These are phyloP conservation scores for Graphilbum ipis-grandicollis DNA, from an alignment of 2,329 filamentous ascomycete genomes.

Conservation along the genomic window DNA sequence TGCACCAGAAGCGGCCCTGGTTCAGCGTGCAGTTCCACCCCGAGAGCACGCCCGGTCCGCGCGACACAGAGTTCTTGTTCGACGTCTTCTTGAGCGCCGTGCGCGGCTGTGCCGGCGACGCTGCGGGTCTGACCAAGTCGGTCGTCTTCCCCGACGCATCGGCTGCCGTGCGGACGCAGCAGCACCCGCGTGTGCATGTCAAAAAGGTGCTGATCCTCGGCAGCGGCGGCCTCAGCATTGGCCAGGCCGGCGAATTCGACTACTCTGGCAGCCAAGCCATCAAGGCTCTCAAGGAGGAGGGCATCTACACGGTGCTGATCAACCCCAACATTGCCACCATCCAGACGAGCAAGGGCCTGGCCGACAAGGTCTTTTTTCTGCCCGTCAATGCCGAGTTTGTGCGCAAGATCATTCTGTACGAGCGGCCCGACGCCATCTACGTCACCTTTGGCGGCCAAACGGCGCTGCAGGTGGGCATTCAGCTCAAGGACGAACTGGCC, in stretches of 20 bases:
- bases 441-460: slow-evolving; percentile 97
- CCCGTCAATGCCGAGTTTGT: slow-evolving; percentile 96
- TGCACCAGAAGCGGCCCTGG: slow-evolving; percentile 69
- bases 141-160: slow-evolving; percentile 81
- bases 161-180: slow-evolving; percentile 57
- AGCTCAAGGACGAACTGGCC: slow-evolving; percentile 95
- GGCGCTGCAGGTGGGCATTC: slow-evolving; percentile 87
- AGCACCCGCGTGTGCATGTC: slow-evolving; percentile 63
- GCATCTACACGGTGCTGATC: slow-evolving; percentile 94
- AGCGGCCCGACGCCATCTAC: slow-evolving; percentile 91
- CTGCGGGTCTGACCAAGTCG: slow-evolving; percentile 47
- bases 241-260: slow-evolving; percentile 95
- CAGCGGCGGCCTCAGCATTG: slow-evolving; percentile 89
- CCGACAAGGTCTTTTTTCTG: slow-evolving; percentile 97
- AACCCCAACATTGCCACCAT: slow-evolving; percentile 99
- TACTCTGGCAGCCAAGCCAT: slow-evolving; percentile 98
- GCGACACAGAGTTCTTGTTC: slow-evolving; percentile 92
- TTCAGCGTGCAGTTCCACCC: slow-evolving; percentile 99
- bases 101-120: slow-evolving; percentile 49
- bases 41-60: slow-evolving; percentile 86
- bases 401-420: slow-evolving; percentile 89
- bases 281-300: slow-evolving; percentile 94
- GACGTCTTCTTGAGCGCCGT: slow-evolving; percentile 91
- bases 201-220: slow-evolving; percentile 94
- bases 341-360: slow-evolving; percentile 92